Evolutionary conservation across 1,139 yeast genomes (phyloP).

Genomic region (Pichia sp.): DNA sequence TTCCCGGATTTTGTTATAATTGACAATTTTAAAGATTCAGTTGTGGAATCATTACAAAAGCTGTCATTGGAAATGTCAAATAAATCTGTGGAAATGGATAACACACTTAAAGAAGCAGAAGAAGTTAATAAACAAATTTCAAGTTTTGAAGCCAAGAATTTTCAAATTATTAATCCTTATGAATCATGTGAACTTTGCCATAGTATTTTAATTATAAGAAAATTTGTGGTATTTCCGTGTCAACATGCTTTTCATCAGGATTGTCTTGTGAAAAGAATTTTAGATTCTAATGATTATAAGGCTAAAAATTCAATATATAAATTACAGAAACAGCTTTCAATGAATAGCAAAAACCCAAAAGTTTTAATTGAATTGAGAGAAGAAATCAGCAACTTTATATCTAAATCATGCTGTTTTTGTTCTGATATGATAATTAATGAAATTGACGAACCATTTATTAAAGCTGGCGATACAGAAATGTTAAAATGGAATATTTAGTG

Average conservation of each 20-base stretch:
- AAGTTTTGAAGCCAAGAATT: constrained; percentile 41
- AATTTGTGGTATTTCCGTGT: constrained; percentile 82
- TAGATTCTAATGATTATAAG: constrained; percentile 61
- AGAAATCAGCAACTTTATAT: constrained; percentile 55
- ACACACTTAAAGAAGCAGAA: constrained; percentile 58
- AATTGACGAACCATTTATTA: constrained; percentile 46
- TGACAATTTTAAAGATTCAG: constrained; percentile 77
- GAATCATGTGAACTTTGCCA: constrained; percentile 73
- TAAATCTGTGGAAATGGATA: constrained; percentile 70
- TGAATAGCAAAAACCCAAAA: constrained; percentile 24
- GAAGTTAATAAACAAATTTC: constrained; percentile 55
- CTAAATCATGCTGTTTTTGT: constrained; percentile 72
- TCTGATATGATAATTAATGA: constrained; percentile 67
- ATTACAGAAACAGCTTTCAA: constrained; percentile 40
- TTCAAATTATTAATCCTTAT: constrained; percentile 68
- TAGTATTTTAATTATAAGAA: constrained; percentile 60
- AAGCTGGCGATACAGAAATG: constrained; percentile 22
- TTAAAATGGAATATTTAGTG: constrained; percentile 21
- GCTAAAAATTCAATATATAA: constrained; percentile 56
- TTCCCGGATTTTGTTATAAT: constrained; percentile 80
- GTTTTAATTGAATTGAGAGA: constrained; percentile 26
- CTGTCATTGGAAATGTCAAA: constrained; percentile 61
- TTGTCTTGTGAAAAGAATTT: constrained; percentile 59
- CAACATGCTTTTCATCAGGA: constrained; percentile 87
- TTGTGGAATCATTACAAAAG: constrained; percentile 67